A percentile compares a stretch with the other conserved stretches of the same genome.
These are phyloP conservation scores for Spencermartinsiella europaea DNA, from an alignment of 805 yeast species.

Conservation along the genomic window DNA sequence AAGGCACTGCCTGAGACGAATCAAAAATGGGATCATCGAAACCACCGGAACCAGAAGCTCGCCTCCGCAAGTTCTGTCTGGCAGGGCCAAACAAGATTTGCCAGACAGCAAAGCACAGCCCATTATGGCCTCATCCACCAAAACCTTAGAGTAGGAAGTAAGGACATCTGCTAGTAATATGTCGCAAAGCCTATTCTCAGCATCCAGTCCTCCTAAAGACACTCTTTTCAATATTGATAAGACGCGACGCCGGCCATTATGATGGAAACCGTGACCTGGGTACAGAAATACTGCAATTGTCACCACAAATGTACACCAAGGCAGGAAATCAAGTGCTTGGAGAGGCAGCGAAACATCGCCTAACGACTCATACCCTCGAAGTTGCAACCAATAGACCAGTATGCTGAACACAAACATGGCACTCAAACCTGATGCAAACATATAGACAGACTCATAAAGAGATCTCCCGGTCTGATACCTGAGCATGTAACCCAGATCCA, in stretches of 20 bases:
- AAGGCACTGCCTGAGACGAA: constrained; percentile 79
- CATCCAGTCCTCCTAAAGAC: constrained; percentile 53
- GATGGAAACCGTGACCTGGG: constrained; percentile 37
- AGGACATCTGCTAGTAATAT: constrained; percentile 78
- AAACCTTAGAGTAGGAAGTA: constrained; percentile 71
- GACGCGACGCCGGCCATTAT: constrained; percentile 38
- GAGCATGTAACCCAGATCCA: constrained; percentile 25
- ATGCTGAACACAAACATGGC: constrained; percentile 23
- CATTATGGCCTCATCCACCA: constrained; percentile 65
- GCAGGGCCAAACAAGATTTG: constrained; percentile 33
- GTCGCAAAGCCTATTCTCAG: constrained; percentile 61
- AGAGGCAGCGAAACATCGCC: neutral
- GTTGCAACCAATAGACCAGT: constrained; percentile 26
- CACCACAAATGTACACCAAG: constrained; percentile 35
- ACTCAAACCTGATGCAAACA: constrained; percentile 30
- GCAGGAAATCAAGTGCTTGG: constrained; percentile 27
- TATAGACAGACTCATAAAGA: constrained; percentile 35
- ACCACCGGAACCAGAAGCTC: constrained; percentile 34
- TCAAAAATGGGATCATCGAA: constrained; percentile 54
- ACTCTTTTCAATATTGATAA: constrained; percentile 43
- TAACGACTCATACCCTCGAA: constrained; percentile 10
- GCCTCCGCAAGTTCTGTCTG: constrained; percentile 36
- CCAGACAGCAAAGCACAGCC: constrained; percentile 41
- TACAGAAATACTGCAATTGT: constrained; percentile 36
- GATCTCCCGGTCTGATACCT: constrained; percentile 19